Percentiles rank a stretch among this genome's conserved stretches.
phyloP scores from a whole-genome alignment of 1,284 basidiomycete species.

The Marasmius fiardii region DNA sequence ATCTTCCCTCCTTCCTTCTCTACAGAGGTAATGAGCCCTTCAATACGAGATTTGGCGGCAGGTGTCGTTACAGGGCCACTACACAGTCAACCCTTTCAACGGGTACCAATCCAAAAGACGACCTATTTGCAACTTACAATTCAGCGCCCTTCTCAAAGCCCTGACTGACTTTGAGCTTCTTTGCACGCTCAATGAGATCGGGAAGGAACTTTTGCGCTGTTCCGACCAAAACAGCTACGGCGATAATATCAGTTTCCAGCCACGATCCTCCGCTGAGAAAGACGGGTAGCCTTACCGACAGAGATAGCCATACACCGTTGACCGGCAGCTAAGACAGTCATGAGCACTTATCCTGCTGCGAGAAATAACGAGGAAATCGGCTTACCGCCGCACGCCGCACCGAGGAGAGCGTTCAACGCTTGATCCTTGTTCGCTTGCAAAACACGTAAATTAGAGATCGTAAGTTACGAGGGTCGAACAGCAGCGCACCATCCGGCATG shows the following conservation, averaged over 20 bases:
- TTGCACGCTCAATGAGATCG: constrained; percentile 83
- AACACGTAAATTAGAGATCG: neutral
- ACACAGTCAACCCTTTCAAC: constrained; percentile 12
- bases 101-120: constrained; percentile 1
- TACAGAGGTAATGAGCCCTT: constrained; percentile 76
- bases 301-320: constrained; percentile 97
- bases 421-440: constrained; percentile 87
- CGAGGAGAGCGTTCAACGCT: constrained; percentile 89
- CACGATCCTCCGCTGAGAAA: no score
- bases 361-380: no score
- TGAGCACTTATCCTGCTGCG: no score
- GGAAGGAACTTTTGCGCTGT: constrained; percentile 81
- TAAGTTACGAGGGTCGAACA: constrained; percentile 5
- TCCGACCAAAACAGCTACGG: constrained; percentile 82
- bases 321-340: constrained; percentile 73
- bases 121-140: constrained; percentile 51
- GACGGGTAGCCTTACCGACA: constrained; percentile 69
- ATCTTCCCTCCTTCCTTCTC: constrained; percentile 87
- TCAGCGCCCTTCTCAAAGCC: constrained; percentile 90
- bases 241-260: neutral
- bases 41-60: constrained; percentile 78
- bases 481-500: constrained; percentile 87
- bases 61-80: constrained; percentile 96
- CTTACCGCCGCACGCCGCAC: constrained; percentile 94
- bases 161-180: constrained; percentile 80